These are phyloP conservation scores for Macrolepiota dolichaula DNA, from an alignment of 768 basidiomycete genomes.

Conservation along the genomic window DNA sequence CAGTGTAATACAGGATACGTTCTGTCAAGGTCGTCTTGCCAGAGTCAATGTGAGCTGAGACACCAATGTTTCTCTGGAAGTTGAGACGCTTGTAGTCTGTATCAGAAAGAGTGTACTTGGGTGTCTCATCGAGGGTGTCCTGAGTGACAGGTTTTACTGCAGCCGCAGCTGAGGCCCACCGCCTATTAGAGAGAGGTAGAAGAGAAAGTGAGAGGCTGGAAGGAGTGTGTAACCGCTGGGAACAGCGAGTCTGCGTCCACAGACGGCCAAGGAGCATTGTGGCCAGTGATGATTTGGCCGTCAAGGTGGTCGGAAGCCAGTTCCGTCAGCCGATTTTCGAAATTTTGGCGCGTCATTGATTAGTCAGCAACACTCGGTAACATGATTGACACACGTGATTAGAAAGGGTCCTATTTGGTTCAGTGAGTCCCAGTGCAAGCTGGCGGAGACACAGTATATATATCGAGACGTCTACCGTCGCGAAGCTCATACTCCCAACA, in stretches of 20 bases:
- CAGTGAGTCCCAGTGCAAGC: no score
- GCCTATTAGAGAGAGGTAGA: slow-evolving; percentile 17
- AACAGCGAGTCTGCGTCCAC: not conserved
- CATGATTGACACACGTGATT: not conserved
- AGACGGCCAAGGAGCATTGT: slow-evolving; percentile 10
- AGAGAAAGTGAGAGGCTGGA: not conserved
- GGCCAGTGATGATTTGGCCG: slow-evolving; percentile 3
- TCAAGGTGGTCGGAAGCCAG: not conserved
- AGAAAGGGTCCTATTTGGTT: not conserved
- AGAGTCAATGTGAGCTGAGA: slow-evolving; percentile 93
- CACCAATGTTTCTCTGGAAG: slow-evolving; percentile 92
- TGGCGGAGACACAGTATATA: no score
- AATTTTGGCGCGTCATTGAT: slow-evolving; percentile 10
- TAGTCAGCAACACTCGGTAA: slow-evolving; percentile 10
- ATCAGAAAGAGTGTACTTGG: slow-evolving; percentile 49
- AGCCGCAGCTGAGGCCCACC: slow-evolving; percentile 42
- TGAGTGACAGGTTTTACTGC: slow-evolving; percentile 30
- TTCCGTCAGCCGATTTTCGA: not conserved
- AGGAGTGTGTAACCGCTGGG: slow-evolving; percentile 6
- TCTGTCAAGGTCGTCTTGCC: slow-evolving; percentile 99
- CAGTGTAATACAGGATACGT: slow-evolving; percentile 93
- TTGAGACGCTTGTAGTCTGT: slow-evolving; percentile 63
- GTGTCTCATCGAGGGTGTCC: slow-evolving; percentile 18
- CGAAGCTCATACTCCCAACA: not conserved
- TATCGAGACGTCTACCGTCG: no score